Evolutionary conservation across 768 basidiomycete genomes (phyloP), one percentile per base, ranked within the genome.

Genomic region (Mycena epipterygia): DNA sequence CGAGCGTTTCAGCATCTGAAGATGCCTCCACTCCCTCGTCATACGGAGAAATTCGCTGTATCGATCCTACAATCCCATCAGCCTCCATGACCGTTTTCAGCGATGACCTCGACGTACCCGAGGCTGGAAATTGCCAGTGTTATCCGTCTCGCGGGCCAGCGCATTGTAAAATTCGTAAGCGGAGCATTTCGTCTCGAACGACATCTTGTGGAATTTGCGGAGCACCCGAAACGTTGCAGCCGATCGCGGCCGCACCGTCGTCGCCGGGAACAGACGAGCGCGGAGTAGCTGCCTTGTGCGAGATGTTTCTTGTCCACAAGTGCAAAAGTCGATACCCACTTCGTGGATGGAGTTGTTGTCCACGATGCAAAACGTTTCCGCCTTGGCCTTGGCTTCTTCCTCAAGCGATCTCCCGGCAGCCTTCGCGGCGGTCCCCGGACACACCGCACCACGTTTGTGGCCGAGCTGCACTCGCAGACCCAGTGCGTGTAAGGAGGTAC

Each of bases 221-320:
- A 84, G 74, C 7, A 79, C 66, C 0, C 46, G 37, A 52, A 84
- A 81, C 0, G 81, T 84, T 2, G 78, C 76, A 0, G 76, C 81
- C 0, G 81, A 79, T 16, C 69, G 49, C 0, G 84, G 83, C 12
- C 76, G 67, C 0, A 33, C 25, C 1, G 62, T 41, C 0, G 81
- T 83, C 0, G 81, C 78, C 0, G 83, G 83, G 55, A 71, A 85
- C 12, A 78, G 60, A 0, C 75, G 67, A 0, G 70, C 49, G 21
- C 78, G 78, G 0, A 85, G 74, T 0, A 86, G 79, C 56, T 86
- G 83, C 23, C 64, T 32, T 1, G 73, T 19, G 75, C 76, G 41
- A 64, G 76, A 27, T 21, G 71, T 44, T 71, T 78, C 64, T 3
- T 19, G 52, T 25, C 69, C 63, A n/a, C 82, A 83, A 0, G 70